Evolutionary conservation across 176 grass and related monocot species (phyloP).

Genomic region (Oryza punctata): DNA sequence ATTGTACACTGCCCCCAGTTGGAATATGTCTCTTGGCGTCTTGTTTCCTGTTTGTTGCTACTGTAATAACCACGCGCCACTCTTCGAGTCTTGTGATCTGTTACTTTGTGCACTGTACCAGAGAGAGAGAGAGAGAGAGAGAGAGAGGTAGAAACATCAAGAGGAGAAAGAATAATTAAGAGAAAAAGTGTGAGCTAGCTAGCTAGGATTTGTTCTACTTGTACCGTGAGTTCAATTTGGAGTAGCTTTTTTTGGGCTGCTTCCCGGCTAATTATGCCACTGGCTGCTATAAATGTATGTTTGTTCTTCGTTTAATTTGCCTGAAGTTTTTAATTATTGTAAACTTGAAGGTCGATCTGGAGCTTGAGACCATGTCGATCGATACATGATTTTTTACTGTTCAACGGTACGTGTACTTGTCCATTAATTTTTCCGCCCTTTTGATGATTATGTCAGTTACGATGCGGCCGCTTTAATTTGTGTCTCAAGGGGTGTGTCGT

Average conservation of each 20-base stretch:
- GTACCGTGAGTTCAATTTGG: conserved; percentile 30
- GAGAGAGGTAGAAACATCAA: conserved; percentile 11
- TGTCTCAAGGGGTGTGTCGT: not conserved
- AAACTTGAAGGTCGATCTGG: not conserved
- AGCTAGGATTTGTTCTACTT: conserved; percentile 31
- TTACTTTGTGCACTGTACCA: conserved; percentile 12
- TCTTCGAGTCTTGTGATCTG: conserved; percentile 51
- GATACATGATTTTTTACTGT: conserved; percentile 3
- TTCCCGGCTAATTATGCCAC: not conserved
- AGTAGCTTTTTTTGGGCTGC: conserved; percentile 1
- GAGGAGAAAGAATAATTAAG: conserved; percentile 17
- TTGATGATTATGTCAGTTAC: conserved; percentile 32
- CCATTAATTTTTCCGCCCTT: conserved; percentile 22
- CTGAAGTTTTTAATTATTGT: conserved; percentile 1
- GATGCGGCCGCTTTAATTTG: conserved; percentile 8
- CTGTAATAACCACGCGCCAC: conserved; percentile 39
- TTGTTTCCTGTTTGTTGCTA: conserved; percentile 42
- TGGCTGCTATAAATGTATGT: conserved; percentile 17
- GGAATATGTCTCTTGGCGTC: conserved; percentile 46
- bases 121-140: not conserved
- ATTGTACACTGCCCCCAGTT: not conserved
- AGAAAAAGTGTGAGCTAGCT: conserved; percentile 16
- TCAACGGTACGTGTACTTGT: not conserved
- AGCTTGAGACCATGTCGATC: not conserved
- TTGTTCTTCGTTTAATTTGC: conserved; percentile 27